phyloP scores from a whole-genome alignment of 1,139 yeast genomes.

The Kluyveromyces sp. region DNA sequence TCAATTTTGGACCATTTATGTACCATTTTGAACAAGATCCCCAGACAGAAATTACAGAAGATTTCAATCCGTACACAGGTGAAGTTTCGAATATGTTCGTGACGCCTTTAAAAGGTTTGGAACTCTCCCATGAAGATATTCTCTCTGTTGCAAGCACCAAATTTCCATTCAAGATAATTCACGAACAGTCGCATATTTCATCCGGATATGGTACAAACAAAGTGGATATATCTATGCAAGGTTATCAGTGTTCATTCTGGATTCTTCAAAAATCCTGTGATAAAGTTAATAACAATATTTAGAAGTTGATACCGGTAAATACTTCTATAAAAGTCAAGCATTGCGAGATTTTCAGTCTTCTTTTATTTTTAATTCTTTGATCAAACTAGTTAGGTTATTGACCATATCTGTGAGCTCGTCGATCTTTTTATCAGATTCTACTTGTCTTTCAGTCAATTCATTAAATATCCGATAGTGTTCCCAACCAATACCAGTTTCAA shows the following conservation, averaged over 20 bases:
- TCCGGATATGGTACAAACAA: slow-evolving; percentile 12
- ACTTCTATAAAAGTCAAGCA: not conserved
- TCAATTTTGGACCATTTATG: slow-evolving; percentile 76
- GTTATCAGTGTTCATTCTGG: slow-evolving; percentile 15
- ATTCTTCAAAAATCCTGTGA: slow-evolving; percentile 6
- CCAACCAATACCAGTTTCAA: slow-evolving; percentile 55
- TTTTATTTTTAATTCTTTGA: slow-evolving; percentile 9
- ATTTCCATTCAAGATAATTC: slow-evolving; percentile 8
- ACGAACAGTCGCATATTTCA: slow-evolving; percentile 6
- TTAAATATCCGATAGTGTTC: slow-evolving; percentile 50
- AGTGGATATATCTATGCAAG: slow-evolving; percentile 8
- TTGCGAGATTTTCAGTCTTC: not conserved
- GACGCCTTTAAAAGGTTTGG: slow-evolving; percentile 14
- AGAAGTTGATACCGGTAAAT: not conserved
- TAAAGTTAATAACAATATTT: too few species aligned
- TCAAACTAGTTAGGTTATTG: slow-evolving; percentile 15
- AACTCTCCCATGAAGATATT: slow-evolving; percentile 13
- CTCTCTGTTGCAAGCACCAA: slow-evolving; percentile 7
- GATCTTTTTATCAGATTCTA: slow-evolving; percentile 32
- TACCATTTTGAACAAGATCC: slow-evolving; percentile 75
- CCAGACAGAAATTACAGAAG: slow-evolving; percentile 13
- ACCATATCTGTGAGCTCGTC: slow-evolving; percentile 30
- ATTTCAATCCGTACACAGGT: slow-evolving; percentile 12
- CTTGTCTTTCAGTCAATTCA: slow-evolving; percentile 35
- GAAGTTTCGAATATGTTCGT: slow-evolving; percentile 3